Evolutionary conservation across 805 yeast genomes (phyloP), one percentile per base, ranked within the genome.

Genomic region (Schwanniomyces pseudopolymorphus): DNA sequence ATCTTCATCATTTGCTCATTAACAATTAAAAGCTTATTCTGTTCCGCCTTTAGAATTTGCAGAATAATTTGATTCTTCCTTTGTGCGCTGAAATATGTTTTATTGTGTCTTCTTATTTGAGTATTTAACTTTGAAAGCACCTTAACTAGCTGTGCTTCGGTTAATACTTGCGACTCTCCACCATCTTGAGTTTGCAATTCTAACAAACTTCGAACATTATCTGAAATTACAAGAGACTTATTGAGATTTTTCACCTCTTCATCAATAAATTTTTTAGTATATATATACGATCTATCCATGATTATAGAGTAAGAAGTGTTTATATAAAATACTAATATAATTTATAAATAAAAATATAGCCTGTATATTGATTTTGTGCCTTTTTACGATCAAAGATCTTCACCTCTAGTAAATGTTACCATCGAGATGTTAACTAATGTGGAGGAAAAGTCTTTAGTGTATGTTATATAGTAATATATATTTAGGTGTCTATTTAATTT

Each of bases 1-100:
- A 64, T 47, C 20, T 57, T 57, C 17, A 36, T 42, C 24, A 72
- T 47, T 36, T 57, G 56, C n/a, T 60, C 65, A 46, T 58, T 60
- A n/a, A 68, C 67, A 19, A 52, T 40, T 16, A 51, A 43, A 11
- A 70, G 28, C 42, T 66, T 63, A 22, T 60, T 57, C 28, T 57
- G 55, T 45, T 72, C 76, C 38, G 59, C 49, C 51, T 67, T 66
- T 8, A 64, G 33, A 13, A 71, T 54, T 48, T 72, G 76, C 48
- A 63, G 72, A 17, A 63, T 64, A 1, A 72, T 63, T 43, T 69
- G 75, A 46, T 63, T 61, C 4, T 61, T 55, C n/a, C 66, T 60
- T 47, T 70, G 72, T 26, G 57, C 46, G 22, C 55, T 49, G 56
- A 63, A 69, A 35, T 54, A 43, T 41, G 51, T 55, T 19, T 61